Conservation (phyloP, 1,284 basidiomycete genomes). For the Ganoderma meredithae region DNA sequence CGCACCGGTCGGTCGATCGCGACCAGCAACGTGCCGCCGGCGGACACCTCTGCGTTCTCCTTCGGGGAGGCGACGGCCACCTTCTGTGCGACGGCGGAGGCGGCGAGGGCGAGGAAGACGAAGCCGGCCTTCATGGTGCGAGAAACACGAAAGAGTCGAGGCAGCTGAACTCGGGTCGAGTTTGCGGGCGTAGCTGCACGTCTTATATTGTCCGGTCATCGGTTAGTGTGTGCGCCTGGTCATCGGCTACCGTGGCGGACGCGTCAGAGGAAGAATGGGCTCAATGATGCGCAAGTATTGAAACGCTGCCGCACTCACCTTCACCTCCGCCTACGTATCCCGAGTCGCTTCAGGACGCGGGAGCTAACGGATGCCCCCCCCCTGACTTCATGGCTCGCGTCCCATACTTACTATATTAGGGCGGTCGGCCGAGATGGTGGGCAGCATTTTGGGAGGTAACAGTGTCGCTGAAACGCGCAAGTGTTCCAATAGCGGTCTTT, state of each 20-base stretch:
- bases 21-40: constrained; percentile 1
- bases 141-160: not conserved
- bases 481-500: no score
- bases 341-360: not conserved
- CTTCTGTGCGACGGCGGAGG: constrained; percentile 9
- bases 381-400: no score
- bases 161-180: not conserved
- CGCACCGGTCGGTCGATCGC: constrained; percentile 13
- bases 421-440: not conserved
- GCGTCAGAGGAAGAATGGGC: not conserved
- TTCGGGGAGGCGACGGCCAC: constrained; percentile 5
- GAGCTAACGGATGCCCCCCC: not conserved
- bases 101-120: constrained; percentile 13
- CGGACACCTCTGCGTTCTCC: constrained; percentile 6
- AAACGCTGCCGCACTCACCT: not conserved
- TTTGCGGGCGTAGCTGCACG: not conserved
- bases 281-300: not conserved
- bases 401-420: not conserved
- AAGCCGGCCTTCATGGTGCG: constrained; percentile 15
- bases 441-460: not conserved
- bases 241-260: not conserved
- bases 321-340: not conserved
- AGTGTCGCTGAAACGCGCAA: not conserved
- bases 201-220: not conserved
- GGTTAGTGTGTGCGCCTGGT: not conserved